These are phyloP conservation scores for Dothiorella sarmentorum DNA, from an alignment of 2,329 filamentous ascomycete genomes.

Conservation along the genomic window DNA sequence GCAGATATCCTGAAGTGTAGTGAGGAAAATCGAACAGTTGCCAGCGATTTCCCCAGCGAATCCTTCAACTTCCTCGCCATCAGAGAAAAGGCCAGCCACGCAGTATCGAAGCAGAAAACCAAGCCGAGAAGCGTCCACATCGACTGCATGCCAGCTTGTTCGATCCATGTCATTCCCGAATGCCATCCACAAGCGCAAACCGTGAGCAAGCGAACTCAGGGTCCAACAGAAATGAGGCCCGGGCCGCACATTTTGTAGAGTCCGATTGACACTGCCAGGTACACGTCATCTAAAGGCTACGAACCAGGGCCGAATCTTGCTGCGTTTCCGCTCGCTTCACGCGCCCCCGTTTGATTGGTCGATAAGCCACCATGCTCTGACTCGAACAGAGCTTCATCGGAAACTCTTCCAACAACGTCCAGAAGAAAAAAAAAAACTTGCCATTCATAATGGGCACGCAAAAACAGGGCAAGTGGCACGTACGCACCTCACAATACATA, in stretches of 20 bases:
- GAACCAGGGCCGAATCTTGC: background rate
- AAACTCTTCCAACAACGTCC: background rate
- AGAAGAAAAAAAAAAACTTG: background rate
- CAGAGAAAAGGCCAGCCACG: too few species aligned
- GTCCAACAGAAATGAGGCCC: background rate
- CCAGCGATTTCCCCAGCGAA: too few species aligned
- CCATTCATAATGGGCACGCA: background rate
- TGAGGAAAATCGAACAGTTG: too few species aligned
- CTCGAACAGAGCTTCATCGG: conserved; percentile 7
- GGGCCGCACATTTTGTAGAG: background rate
- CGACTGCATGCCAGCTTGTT: too few species aligned
- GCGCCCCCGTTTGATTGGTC: background rate
- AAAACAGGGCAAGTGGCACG: background rate
- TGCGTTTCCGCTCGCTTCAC: conserved; percentile 7
- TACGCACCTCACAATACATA: too few species aligned
- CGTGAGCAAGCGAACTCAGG: too few species aligned
- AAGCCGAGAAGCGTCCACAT: too few species aligned
- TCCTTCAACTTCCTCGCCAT: too few species aligned
- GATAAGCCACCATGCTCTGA: background rate
- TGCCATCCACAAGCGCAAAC: too few species aligned
- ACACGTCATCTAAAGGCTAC: background rate
- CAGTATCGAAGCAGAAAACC: too few species aligned
- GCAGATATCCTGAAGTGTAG: too few species aligned
- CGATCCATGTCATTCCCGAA: too few species aligned
- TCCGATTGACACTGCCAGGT: background rate